Evolutionary conservation across 768 basidiomycete species (phyloP).

Genomic region (Leccinum ochraceum): DNA sequence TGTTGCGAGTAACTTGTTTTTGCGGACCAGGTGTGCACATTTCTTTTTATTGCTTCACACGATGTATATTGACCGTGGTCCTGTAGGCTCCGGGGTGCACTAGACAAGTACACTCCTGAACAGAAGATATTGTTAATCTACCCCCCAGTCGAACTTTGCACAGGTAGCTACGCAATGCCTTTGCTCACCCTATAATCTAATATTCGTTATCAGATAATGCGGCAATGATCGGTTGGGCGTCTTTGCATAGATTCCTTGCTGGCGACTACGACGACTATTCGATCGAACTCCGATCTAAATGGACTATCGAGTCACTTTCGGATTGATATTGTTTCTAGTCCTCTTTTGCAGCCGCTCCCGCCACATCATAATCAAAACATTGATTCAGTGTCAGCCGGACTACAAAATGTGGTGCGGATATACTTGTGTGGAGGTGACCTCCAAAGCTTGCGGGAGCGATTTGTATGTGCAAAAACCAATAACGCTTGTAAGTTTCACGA

Average conservation of each 20-base stretch:
- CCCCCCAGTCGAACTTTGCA: constrained; percentile 81
- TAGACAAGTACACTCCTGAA: constrained; percentile 31
- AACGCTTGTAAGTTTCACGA: not conserved
- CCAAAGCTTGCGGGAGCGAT: no score
- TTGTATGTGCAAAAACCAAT: not conserved
- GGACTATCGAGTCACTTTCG: constrained; percentile 64
- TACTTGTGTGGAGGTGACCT: not conserved
- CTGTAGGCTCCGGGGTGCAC: constrained; percentile 34
- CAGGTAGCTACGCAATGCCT: constrained; percentile 48
- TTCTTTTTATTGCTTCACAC: not conserved
- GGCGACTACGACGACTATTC: constrained; percentile 62
- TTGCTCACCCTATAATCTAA: not conserved
- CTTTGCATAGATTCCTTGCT: constrained; percentile 74
- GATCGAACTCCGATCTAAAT: constrained; percentile 64
- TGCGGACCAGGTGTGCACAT: constrained; percentile 59
- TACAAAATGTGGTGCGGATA: not conserved
- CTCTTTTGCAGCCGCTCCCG: not conserved
- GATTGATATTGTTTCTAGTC: not conserved
- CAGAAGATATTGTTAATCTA: constrained; percentile 53
- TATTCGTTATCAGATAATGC: constrained; percentile 72
- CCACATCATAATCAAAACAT: not conserved
- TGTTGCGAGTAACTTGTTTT: constrained; percentile 81
- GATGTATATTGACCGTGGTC: not conserved
- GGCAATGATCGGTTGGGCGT: constrained; percentile 95
- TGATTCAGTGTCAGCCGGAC: no score